phyloP scores from a whole-genome alignment of 2,329 filamentous ascomycete genomes.

The Penicillium sp. region DNA sequence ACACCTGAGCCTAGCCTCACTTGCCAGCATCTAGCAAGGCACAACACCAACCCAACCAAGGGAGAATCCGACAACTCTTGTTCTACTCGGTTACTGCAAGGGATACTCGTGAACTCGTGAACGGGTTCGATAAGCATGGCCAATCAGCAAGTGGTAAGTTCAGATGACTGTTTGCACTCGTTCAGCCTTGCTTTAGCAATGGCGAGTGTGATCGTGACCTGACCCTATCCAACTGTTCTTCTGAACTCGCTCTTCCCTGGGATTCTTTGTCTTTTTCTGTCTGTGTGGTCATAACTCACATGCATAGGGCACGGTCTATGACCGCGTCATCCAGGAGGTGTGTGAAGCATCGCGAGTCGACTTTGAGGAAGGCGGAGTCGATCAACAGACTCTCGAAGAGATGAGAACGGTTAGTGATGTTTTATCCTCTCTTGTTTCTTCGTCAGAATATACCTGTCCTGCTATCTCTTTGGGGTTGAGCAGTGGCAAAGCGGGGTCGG shows the following conservation, averaged over 20 bases:
- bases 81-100: not conserved
- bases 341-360: conserved; percentile 87
- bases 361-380: conserved; percentile 94
- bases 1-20: not conserved
- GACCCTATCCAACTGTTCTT: not conserved
- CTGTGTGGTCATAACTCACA: conserved; percentile 23
- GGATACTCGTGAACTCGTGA: not conserved
- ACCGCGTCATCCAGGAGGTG: conserved; percentile 88
- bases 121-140: conserved; percentile 34
- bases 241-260: too few relatives aligned
- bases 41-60: not conserved
- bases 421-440: conserved; percentile 5
- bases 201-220: not conserved
- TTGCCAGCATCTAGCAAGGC: not conserved
- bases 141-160: conserved; percentile 48
- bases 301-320: conserved; percentile 70
- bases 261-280: not conserved
- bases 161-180: conserved; percentile 18
- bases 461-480: too few relatives aligned
- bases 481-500: conserved; percentile 18
- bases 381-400: conserved; percentile 79
- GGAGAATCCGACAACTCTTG: not conserved
- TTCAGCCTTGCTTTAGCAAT: conserved; percentile 8
- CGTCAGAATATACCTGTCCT: too few relatives aligned
- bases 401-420: conserved; percentile 72